Evolutionary conservation across 2,329 filamentous ascomycete genomes (phyloP).

Genomic region (Fusarium keratoplasticum): DNA sequence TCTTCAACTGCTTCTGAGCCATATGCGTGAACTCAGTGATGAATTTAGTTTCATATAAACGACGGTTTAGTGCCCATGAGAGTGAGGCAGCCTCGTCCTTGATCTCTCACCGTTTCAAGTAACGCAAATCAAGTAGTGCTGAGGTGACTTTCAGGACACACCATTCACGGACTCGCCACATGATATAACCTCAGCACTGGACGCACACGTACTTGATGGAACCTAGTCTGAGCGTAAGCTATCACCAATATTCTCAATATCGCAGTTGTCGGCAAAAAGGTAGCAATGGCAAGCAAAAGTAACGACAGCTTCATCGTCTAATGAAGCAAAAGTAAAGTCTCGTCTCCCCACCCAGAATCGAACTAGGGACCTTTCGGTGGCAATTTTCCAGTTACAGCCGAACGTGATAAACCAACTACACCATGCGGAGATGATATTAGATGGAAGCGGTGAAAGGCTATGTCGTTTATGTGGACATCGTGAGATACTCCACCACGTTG

Average conservation of each 20-base stretch:
- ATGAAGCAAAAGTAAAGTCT: background rate
- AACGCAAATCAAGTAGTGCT: background rate
- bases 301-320: background rate
- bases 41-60: background rate
- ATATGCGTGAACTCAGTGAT: background rate
- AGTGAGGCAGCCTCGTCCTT: background rate
- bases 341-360: constrained; percentile 16
- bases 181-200: background rate
- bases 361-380: constrained; percentile 22
- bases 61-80: background rate
- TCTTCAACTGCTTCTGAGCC: background rate
- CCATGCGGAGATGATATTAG: constrained; percentile 14
- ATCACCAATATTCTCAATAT: background rate
- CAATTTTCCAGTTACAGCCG: constrained; percentile 14
- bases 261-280: background rate
- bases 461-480: constrained; percentile 2
- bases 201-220: background rate
- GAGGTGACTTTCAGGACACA: background rate
- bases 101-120: background rate
- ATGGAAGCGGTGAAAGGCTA: background rate
- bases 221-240: background rate
- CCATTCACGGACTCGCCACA: background rate
- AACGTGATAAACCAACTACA: constrained; percentile 21
- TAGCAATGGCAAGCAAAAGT: background rate
- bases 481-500: background rate